These are phyloP conservation scores for Anisodus tanguticus DNA, from an alignment of 257 asterid species.

Conservation along the genomic window DNA sequence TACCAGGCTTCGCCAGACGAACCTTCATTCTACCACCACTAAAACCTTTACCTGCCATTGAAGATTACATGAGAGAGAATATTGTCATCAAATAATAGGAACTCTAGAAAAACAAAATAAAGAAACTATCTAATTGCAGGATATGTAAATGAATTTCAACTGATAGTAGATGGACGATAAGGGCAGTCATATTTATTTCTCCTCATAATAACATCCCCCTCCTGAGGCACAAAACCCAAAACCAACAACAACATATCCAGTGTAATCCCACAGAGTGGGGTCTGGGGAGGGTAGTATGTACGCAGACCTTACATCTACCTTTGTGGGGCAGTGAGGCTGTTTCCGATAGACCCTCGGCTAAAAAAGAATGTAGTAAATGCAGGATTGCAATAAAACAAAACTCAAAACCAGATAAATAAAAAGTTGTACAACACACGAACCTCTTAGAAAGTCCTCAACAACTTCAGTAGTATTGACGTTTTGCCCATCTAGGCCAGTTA, in stretches of 20 bases:
- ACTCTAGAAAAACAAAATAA: too few species aligned
- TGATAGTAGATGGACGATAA: not conserved
- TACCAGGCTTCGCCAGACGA: conserved; percentile 40
- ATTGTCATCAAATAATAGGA: not conserved
- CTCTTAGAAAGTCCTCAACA: conserved; percentile 44
- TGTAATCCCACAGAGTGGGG: too few species aligned
- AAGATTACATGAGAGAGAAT: not conserved
- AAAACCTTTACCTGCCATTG: conserved; percentile 42
- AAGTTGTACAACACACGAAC: conserved; percentile 29
- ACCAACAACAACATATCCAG: too few species aligned
- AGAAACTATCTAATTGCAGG: too few species aligned
- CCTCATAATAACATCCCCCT: not conserved
- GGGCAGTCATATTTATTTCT: not conserved
- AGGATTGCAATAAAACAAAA: not conserved
- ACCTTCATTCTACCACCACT: conserved; percentile 39
- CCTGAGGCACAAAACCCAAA: not conserved
- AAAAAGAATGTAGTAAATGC: too few species aligned
- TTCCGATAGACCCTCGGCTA: too few species aligned
- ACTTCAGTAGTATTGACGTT: conserved; percentile 26
- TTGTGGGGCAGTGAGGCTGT: too few species aligned
- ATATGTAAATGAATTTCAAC: too few species aligned
- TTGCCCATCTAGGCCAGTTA: conserved; percentile 28
- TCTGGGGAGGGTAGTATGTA: too few species aligned
- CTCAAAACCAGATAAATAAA: not conserved
- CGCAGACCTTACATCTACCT: too few species aligned